These are phyloP conservation scores for Sphagnum contortum DNA, from an alignment of 225 moss, liverwort and hornwort genomes.

Conservation along the genomic window DNA sequence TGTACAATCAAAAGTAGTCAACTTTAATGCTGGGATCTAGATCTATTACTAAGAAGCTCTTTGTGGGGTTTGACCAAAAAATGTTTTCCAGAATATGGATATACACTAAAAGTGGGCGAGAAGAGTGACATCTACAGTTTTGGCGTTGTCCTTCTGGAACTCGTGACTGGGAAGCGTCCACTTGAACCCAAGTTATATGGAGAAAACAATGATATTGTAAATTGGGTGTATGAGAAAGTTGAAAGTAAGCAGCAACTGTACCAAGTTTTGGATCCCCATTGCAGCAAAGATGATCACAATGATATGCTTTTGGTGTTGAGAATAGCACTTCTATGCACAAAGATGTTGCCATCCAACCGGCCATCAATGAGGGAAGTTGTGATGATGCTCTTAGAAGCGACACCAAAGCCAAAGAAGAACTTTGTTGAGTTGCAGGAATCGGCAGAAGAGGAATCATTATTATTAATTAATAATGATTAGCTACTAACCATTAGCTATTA, in stretches of 20 bases:
- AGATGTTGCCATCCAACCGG: conserved; percentile 22
- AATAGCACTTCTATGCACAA: conserved; percentile 41
- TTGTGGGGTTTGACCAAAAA: background rate
- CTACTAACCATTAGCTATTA: no score
- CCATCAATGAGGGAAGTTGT: conserved; percentile 42
- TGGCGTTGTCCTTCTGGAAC: conserved; percentile 40
- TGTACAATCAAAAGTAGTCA: no score
- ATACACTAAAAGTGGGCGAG: conserved; percentile 46
- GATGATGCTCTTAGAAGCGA: conserved; percentile 34
- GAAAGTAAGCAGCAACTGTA: conserved; percentile 23
- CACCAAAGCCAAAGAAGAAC: conserved; percentile 4
- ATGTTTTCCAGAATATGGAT: conserved; percentile 26
- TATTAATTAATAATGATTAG: no score
- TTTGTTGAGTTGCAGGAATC: no score
- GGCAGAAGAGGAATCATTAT: no score
- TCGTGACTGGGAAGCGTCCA: conserved; percentile 36
- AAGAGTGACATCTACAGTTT: conserved; percentile 53
- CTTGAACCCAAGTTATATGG: conserved; percentile 30
- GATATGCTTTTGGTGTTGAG: conserved; percentile 34
- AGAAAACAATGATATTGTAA: conserved; percentile 26
- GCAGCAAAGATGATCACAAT: conserved; percentile 19
- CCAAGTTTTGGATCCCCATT: conserved; percentile 20
- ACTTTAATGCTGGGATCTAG: background rate
- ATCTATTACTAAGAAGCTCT: background rate
- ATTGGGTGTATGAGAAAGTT: conserved; percentile 33